A percentile compares a stretch with the other conserved stretches of the same genome.
phyloP scores from a whole-genome alignment of 73 alveolate species.

The Stentor roeselii region DNA sequence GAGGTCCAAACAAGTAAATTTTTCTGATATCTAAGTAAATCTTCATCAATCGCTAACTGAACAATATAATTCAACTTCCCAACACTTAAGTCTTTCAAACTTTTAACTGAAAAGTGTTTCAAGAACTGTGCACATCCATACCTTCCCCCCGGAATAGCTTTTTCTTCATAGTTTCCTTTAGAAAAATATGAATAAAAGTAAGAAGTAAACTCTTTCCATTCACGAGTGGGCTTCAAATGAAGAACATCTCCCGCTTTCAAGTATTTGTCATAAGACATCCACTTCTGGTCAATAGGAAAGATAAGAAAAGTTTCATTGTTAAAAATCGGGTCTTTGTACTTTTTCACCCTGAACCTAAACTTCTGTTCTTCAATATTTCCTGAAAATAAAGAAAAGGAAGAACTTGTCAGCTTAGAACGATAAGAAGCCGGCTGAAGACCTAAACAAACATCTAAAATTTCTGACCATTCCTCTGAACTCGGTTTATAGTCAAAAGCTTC shows the following conservation, averaged over 20 bases:
- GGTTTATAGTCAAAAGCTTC: constrained; percentile 64
- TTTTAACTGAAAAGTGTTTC: constrained; percentile 51
- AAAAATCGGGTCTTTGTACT: not conserved
- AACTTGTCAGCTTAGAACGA: not conserved
- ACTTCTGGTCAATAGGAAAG: not conserved
- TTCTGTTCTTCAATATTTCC: not conserved
- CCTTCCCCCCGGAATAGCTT: constrained; percentile 77
- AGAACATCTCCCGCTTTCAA: not conserved
- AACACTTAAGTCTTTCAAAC: constrained; percentile 37
- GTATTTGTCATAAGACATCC: constrained; percentile 16
- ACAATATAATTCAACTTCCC: constrained; percentile 65
- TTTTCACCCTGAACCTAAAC: not conserved
- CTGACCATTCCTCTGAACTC: constrained; percentile 43
- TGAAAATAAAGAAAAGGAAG: not conserved
- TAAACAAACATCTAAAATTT: constrained; percentile 30
- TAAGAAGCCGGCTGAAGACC: not conserved
- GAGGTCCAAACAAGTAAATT: constrained; percentile 55
- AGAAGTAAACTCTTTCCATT: not conserved
- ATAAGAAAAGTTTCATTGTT: constrained; percentile 10
- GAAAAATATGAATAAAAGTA: not conserved
- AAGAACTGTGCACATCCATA: constrained; percentile 76
- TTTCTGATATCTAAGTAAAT: constrained; percentile 56
- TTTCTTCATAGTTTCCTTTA: constrained; percentile 20
- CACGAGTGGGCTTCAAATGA: not conserved
- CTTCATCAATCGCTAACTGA: constrained; percentile 57